Conservation (phyloP, 148 eudicot genomes). For the Persicaria maculosa region DNA sequence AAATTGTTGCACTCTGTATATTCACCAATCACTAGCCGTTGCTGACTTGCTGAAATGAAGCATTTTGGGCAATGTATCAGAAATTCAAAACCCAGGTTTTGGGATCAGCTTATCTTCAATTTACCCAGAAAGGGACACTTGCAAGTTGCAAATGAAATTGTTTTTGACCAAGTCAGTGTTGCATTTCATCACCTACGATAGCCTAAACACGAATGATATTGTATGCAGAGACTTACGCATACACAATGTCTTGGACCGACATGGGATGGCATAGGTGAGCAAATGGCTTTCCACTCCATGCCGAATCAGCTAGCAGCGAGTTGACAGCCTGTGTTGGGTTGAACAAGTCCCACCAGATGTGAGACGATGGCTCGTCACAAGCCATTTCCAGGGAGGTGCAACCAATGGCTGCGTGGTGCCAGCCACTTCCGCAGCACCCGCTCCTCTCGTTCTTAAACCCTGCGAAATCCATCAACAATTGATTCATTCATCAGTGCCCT, state of each 20-base stretch:
- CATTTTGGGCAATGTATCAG: background rate
- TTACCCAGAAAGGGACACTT: background rate
- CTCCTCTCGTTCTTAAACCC: conserved; percentile 36
- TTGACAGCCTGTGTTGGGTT: conserved; percentile 47
- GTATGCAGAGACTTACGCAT: conserved; percentile 11
- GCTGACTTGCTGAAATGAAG: background rate
- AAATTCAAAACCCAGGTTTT: background rate
- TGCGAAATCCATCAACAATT: conserved; percentile 14
- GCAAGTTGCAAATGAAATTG: background rate
- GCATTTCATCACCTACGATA: background rate
- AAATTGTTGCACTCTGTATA: background rate
- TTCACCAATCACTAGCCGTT: conserved; percentile 6
- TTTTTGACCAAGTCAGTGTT: background rate
- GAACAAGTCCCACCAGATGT: conserved; percentile 63
- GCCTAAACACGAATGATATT: background rate
- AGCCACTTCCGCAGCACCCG: conserved; percentile 56
- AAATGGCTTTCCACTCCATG: conserved; percentile 43
- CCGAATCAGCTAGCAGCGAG: conserved; percentile 49
- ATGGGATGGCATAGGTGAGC: conserved; percentile 41
- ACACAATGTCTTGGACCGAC: conserved; percentile 27
- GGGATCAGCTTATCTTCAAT: background rate
- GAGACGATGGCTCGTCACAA: conserved; percentile 25
- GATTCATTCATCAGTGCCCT: background rate
- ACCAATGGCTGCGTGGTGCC: conserved; percentile 35
- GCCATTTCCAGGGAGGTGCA: conserved; percentile 40